These are phyloP conservation scores for Kitagawia praeruptora DNA, from an alignment of 129 eudicot species.

Conservation along the genomic window DNA sequence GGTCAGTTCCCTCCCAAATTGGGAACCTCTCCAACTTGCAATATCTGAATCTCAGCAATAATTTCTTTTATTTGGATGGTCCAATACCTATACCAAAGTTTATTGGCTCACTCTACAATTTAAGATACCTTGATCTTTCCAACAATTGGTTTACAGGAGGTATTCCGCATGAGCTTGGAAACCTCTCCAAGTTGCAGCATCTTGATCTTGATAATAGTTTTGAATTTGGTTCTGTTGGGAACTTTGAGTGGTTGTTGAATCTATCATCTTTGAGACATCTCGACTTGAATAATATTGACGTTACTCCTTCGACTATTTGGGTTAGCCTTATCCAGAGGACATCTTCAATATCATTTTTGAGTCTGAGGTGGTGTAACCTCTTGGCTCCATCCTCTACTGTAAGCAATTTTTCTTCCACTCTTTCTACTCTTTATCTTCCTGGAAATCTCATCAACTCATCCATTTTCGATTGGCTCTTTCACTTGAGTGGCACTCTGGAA, in stretches of 20 bases:
- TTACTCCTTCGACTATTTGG: background rate
- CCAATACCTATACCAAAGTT: no score
- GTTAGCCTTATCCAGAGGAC: background rate
- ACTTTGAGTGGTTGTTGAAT: background rate
- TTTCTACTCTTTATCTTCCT: background rate
- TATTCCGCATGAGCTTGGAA: no score
- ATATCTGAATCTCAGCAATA: no score
- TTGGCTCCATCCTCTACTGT: background rate
- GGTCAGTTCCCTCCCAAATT: no score
- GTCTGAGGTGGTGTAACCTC: background rate
- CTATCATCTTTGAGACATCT: background rate
- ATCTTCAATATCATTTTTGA: background rate
- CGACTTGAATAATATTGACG: background rate
- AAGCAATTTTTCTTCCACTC: background rate
- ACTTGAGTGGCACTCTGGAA: background rate
- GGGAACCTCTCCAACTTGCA: no score
- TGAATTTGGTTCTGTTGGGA: no score
- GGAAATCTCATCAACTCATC: background rate
- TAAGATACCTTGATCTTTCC: no score
- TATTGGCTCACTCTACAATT: no score
- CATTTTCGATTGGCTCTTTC: background rate
- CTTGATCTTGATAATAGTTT: no score
- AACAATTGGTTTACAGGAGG: no score
- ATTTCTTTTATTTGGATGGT: no score
- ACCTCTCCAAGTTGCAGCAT: no score